Evolutionary conservation across 2,329 filamentous ascomycete species (phyloP).

Genomic region (Microcyclospora tardicrescens): DNA sequence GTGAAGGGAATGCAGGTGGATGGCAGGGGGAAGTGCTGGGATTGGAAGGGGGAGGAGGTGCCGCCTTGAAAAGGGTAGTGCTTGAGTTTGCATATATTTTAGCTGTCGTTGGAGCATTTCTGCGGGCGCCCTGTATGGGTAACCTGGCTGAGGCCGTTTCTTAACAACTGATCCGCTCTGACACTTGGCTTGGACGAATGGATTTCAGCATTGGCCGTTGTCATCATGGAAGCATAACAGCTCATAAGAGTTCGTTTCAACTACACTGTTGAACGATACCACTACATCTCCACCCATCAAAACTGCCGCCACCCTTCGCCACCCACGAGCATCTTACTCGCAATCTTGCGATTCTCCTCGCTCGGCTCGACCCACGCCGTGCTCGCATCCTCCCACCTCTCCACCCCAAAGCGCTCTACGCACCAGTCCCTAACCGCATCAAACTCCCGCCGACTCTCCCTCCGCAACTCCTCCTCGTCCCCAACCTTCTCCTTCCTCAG

Average conservation of each 20-base stretch:
- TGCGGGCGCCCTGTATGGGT: too few relatives aligned
- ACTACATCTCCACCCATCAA: too few relatives aligned
- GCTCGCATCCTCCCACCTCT: conserved; percentile 31
- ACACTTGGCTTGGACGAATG: too few relatives aligned
- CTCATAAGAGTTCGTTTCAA: too few relatives aligned
- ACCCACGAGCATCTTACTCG: conserved; percentile 32
- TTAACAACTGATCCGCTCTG: too few relatives aligned
- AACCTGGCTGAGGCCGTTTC: too few relatives aligned
- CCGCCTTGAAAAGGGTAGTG: conserved; percentile 31
- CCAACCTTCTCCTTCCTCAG: conserved; percentile 22
- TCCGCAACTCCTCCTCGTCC: conserved; percentile 21
- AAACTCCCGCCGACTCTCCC: conserved; percentile 28
- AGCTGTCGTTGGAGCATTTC: too few relatives aligned
- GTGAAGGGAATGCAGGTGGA: conserved; percentile 34
- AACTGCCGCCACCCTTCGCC: conserved; percentile 34
- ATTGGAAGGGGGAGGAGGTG: conserved; percentile 55
- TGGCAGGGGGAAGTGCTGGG: conserved; percentile 53
- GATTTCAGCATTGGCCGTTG: too few relatives aligned
- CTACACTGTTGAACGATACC: too few relatives aligned
- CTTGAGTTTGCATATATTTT: background rate
- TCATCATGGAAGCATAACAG: too few relatives aligned
- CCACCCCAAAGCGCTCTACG: conserved; percentile 32
- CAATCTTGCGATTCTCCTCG: conserved; percentile 29
- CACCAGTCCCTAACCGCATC: conserved; percentile 32
- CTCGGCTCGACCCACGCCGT: conserved; percentile 30